Evolutionary conservation across 129 eudicot species (phyloP).

Genomic region (Calendula officinalis): DNA sequence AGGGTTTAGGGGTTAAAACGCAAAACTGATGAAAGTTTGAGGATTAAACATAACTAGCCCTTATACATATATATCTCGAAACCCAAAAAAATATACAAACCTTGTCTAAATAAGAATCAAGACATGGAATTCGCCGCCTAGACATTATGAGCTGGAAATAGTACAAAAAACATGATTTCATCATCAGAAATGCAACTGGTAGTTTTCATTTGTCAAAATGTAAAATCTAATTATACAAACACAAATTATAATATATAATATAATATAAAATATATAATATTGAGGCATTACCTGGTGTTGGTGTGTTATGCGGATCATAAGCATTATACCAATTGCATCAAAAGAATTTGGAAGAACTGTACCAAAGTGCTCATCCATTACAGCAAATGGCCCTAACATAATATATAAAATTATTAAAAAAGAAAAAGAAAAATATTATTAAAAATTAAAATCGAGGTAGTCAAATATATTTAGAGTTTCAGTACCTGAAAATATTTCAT

Average conservation of each 20-base stretch:
- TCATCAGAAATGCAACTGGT: conserved; percentile 1
- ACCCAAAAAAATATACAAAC: conserved; percentile 33
- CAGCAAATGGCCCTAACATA: conserved; percentile 78
- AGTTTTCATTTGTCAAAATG: too few relatives aligned
- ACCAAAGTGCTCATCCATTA: conserved; percentile 87
- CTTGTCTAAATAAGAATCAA: conserved; percentile 97
- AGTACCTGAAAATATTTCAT: conserved; percentile 95
- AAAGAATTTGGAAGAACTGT: conserved; percentile 75
- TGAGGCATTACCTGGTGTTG: conserved; percentile 80
- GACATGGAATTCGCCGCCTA: conserved; percentile 90
- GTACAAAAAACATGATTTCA: background rate
- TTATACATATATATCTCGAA: background rate
- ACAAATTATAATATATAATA: background rate
- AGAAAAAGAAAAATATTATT: background rate
- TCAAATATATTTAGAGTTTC: background rate
- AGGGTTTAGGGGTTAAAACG: too few relatives aligned
- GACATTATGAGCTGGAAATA: conserved; percentile 87
- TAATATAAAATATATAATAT: conserved; percentile 8
- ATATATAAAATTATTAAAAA: background rate
- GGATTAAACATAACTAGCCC: too few relatives aligned
- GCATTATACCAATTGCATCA: conserved; percentile 98
- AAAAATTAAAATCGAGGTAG: background rate
- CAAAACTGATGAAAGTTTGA: too few relatives aligned
- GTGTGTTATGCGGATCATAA: conserved; percentile 95
- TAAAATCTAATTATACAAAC: too few relatives aligned